A percentile compares a stretch with the other conserved stretches of the same genome.
phyloP scores from a whole-genome alignment of 2,329 filamentous ascomycete genomes.

The Botrytis paeoniae region DNA sequence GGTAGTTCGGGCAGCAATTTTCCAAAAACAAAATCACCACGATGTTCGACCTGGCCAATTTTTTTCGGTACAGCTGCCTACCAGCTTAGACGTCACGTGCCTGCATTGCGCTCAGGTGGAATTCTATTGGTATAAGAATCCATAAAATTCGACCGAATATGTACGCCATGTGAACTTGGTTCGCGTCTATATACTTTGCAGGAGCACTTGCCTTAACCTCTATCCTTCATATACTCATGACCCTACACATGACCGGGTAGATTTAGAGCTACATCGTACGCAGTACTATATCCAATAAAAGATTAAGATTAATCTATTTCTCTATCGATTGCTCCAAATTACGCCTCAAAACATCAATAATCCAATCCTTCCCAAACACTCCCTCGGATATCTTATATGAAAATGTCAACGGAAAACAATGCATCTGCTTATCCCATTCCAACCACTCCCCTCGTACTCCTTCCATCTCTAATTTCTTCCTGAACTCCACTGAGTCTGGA shows the following conservation, averaged over 20 bases:
- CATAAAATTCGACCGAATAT: too few species aligned
- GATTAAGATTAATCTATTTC: neutral
- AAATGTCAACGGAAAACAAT: constrained; percentile 26
- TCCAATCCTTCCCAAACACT: constrained; percentile 7
- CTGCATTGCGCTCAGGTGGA: too few species aligned
- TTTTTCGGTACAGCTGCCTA: too few species aligned
- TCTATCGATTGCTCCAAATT: neutral
- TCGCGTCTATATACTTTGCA: too few species aligned
- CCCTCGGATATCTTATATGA: constrained; percentile 6
- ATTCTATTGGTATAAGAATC: too few species aligned
- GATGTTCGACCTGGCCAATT: neutral
- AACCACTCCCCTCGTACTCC: constrained; percentile 28
- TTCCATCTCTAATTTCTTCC: constrained; percentile 22
- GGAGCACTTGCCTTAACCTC: neutral
- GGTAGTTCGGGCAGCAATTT: too few species aligned
- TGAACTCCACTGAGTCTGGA: constrained; percentile 25
- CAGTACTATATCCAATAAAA: too few species aligned
- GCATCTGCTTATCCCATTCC: constrained; percentile 30
- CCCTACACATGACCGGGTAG: neutral
- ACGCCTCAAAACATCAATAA: constrained; percentile 10
- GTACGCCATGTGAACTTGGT: too few species aligned
- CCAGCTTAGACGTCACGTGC: too few species aligned
- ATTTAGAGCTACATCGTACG: neutral
- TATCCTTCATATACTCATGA: neutral
- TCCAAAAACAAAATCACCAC: neutral